Evolutionary conservation across 805 yeast species (phyloP), one percentile per base, ranked within the genome.

Genomic region (Barnettozyma californica): DNA sequence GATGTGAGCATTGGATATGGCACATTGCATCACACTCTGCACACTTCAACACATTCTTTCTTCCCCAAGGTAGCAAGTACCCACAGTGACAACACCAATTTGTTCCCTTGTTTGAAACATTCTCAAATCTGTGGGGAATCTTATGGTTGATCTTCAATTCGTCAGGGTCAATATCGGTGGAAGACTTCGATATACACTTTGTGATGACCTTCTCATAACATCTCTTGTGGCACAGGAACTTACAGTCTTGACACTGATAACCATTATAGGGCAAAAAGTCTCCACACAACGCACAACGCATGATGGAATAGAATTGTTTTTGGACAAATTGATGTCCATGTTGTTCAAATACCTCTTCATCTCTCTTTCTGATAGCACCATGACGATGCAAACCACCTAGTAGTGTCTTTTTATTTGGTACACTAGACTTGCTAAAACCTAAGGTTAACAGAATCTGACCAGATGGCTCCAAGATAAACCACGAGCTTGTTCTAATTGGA

Each of bases 61-160:
- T 81, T 46, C 98, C 96, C 85, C 97, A 84, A 16, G 99, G 98
- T 53, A 94, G 74, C 45, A 94, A 83, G 63, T 89, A 89, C 52
- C 99, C 99, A 76, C 99, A 94, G 65, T 94, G 99, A 59, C 98
- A 94, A 70, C 99, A 94, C 99, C 99, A 94, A 63, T 92, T 91
- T 2, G 99, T 95, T 59, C 97, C 95, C 68, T 90, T 83, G 62
- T 94, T 94, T 16, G 94, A 78, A 25, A 82, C 80, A n/a, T 92
- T 91, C 56, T 87, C 96, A 65, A 92, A 92, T 64, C 97, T 81
- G 65, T 94, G 99, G 33, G 99, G 99, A 57, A 94, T 94, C 55
- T 96, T 86, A 66, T 94, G 98, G 61, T 94, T 94, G 65, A 94
- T 78, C 66, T 87, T 83, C 20, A 87, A 79, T 56, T 84, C 92